Conservation (phyloP, 768 basidiomycete genomes). For the Russula vinacea region DNA sequence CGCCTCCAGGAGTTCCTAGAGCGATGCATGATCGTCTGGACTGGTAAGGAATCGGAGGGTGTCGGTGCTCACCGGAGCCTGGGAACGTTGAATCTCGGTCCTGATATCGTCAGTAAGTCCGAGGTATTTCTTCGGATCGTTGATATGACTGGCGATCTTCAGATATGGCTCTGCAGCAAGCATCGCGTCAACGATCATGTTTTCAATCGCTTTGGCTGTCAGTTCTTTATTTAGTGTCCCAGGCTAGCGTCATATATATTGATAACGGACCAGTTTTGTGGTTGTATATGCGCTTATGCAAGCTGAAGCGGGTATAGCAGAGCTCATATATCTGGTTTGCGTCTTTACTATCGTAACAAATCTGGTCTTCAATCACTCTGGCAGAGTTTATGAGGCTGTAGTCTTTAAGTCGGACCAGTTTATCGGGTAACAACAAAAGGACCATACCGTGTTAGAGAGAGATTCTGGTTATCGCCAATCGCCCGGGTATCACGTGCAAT, state of each 20-base stretch:
- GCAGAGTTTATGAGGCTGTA: conserved; percentile 68
- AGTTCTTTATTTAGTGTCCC: not conserved
- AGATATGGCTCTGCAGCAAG: conserved; percentile 61
- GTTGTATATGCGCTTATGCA: conserved; percentile 82
- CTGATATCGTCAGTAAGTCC: conserved; percentile 69
- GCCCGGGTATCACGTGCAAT: conserved; percentile 71
- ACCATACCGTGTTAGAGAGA: conserved; percentile 46
- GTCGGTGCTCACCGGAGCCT: conserved; percentile 44
- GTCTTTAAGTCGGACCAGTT: not conserved
- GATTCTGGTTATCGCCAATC: conserved; percentile 59
- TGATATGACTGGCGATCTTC: conserved; percentile 54
- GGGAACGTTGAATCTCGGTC: conserved; percentile 53
- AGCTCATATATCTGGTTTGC: conserved; percentile 72
- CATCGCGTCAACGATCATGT: conserved; percentile 83
- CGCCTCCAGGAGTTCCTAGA: conserved; percentile 56
- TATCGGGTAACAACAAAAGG: not conserved
- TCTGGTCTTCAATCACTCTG: conserved; percentile 67
- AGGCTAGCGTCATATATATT: not conserved
- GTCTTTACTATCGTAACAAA: conserved; percentile 82
- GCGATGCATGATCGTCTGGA: conserved; percentile 7
- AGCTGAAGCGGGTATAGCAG: conserved; percentile 66
- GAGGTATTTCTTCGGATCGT: conserved; percentile 57
- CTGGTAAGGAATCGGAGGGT: not conserved
- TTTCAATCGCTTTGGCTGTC: conserved; percentile 73
- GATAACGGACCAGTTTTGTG: conserved; percentile 63